Evolutionary conservation across 1,284 basidiomycete genomes (phyloP).

Genomic region (Irpex sp.): DNA sequence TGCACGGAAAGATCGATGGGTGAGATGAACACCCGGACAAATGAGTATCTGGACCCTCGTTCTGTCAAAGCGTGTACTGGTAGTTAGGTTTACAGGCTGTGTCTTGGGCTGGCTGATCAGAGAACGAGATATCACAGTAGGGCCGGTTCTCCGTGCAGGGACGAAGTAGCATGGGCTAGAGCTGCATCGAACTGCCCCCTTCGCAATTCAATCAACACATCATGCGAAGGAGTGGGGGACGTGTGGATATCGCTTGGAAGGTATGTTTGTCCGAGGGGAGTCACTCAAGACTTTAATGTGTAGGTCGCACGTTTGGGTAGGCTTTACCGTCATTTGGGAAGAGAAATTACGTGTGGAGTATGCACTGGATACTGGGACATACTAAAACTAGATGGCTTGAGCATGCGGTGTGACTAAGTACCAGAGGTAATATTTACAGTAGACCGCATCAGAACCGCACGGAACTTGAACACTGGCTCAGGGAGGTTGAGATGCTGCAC

Average conservation of each 20-base stretch:
- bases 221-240: neutral
- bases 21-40: neutral
- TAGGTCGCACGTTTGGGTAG: no score
- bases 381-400: no score
- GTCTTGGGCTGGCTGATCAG: neutral
- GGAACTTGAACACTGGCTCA: no score
- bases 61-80: neutral
- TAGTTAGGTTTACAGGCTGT: neutral
- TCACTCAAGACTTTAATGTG: neutral
- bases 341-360: no score
- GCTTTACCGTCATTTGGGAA: no score
- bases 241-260: neutral
- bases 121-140: neutral
- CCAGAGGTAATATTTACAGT: no score
- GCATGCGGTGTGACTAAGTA: no score
- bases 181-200: neutral
- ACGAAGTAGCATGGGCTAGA: neutral
- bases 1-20: neutral
- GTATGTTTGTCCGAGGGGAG: neutral
- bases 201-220: neutral
- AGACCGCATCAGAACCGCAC: no score
- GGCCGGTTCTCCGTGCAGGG: neutral
- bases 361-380: no score
- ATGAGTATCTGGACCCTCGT: neutral
- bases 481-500: no score